Evolutionary conservation across 1,284 basidiomycete species (phyloP), one percentile per base, ranked within the genome.

Genomic region (Marasmius sp.): DNA sequence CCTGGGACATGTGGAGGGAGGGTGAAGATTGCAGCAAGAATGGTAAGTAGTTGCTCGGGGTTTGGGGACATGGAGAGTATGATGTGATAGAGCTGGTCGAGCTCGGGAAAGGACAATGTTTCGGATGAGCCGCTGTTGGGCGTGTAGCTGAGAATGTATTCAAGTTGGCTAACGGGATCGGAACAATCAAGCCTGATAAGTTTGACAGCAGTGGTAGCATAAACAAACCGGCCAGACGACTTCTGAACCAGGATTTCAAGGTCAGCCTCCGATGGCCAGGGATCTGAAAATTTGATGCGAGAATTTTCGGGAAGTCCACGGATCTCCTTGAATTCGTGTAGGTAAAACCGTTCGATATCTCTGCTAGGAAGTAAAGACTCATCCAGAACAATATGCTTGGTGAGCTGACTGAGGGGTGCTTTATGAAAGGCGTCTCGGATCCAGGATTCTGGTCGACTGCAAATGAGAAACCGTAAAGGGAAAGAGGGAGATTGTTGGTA

Each of bases 171-270:
- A 5, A 64, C 61, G 0, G 71, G 71, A 34, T 65, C 34, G 53
- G 67, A 64, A 50, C 68, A 62, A 0, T 65, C 57, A 8, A 66
- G 64, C 36, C 67, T 66, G 38, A 72, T 64, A 56, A 68, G 71
- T 58, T 66, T 67, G 36, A 72, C 65, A 3, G 71, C 68, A 5
- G 70, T 69, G 3, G 67, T 60, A 1, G 70, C 69, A 59, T 72
- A 72, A 10, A 68, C 67, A 36, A 66, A 70, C 49, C 71, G 68
- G 0, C 70, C 69, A 7, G 63, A 62, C 9, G 70, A 62, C 14
- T 68, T 64, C 34, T 66, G 59, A 5, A 69, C 69, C 12, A 71
- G 65, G 10, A 53, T 45, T 33, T 68, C 62, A 12, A 71, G 63
- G 41, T 62, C 62, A n/a, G 41, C 10, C 10, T 10, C n/a, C n/a